These are phyloP conservation scores for Pichia paraexigua DNA, from an alignment of 805 yeast genomes.

Conservation along the genomic window DNA sequence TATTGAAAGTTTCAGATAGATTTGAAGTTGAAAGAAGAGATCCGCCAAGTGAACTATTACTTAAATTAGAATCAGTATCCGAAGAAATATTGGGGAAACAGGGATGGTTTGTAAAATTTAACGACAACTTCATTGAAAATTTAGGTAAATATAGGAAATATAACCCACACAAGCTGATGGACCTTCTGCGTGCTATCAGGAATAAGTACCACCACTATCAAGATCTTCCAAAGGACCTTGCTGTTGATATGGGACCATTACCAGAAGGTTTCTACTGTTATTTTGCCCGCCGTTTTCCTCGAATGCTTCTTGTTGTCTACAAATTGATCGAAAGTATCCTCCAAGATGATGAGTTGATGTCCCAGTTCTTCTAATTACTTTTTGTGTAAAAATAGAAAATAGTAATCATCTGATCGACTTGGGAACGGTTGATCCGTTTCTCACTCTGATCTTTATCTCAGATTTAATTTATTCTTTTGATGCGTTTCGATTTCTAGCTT, in stretches of 20 bases:
- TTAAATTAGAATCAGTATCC: conserved; percentile 64
- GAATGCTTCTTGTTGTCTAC: conserved; percentile 67
- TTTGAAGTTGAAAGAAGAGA: conserved; percentile 88
- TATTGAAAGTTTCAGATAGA: conserved; percentile 82
- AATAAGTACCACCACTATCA: conserved; percentile 93
- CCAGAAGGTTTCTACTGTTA: conserved; percentile 81
- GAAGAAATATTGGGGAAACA: conserved; percentile 44
- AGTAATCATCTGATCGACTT: not conserved
- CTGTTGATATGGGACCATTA: conserved; percentile 60
- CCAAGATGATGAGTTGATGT: conserved; percentile 48
- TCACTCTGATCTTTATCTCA: not conserved
- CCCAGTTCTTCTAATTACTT: conserved; percentile 2
- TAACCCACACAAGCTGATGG: conserved; percentile 70
- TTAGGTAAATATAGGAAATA: conserved; percentile 89
- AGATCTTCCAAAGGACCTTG: conserved; percentile 69
- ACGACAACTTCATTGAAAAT: conserved; percentile 65
- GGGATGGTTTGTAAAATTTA: conserved; percentile 77
- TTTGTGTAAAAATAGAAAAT: not conserved
- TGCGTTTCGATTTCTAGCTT: not conserved
- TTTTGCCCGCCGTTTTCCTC: conserved; percentile 71
- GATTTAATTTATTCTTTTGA: not conserved
- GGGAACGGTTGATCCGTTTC: not conserved
- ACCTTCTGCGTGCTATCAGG: conserved; percentile 78
- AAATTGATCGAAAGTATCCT: conserved; percentile 49
- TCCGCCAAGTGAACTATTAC: conserved; percentile 48